These are phyloP conservation scores for Fusarium temperatum DNA, from an alignment of 2,329 filamentous ascomycete genomes.

Conservation along the genomic window DNA sequence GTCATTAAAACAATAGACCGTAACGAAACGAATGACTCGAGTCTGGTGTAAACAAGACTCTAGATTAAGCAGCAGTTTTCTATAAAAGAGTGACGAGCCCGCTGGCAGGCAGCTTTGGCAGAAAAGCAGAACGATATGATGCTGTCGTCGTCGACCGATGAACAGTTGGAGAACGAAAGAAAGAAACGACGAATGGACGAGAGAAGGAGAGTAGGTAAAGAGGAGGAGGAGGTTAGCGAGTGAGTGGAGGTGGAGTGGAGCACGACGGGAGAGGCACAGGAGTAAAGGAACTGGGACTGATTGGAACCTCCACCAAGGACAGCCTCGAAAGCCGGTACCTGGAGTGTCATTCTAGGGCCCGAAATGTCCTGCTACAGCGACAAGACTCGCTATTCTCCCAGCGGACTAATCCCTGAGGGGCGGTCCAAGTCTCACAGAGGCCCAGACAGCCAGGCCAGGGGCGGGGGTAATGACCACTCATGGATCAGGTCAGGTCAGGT, in stretches of 20 bases:
- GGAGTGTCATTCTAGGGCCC: constrained; percentile 1
- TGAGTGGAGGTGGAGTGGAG: constrained; percentile 30
- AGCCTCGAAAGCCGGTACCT: constrained; percentile 13
- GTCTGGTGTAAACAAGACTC: constrained; percentile 33
- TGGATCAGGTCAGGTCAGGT: constrained; percentile 9
- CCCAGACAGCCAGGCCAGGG: not conserved
- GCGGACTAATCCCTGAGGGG: constrained; percentile 10
- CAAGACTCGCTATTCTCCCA: constrained; percentile 2
- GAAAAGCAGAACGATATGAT: constrained; percentile 31
- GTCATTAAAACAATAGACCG: constrained; percentile 35
- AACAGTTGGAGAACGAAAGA: constrained; percentile 44
- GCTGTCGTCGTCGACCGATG: constrained; percentile 48
- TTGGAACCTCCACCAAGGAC: constrained; percentile 17
- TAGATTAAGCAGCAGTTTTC: constrained; percentile 37
- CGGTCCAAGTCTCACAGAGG: constrained; percentile 14
- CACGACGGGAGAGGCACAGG: constrained; percentile 34
- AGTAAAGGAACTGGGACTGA: not conserved
- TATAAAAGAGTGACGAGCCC: constrained; percentile 58
- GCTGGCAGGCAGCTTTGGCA: constrained; percentile 59
- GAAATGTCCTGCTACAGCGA: constrained; percentile 5
- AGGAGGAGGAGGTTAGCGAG: constrained; percentile 31
- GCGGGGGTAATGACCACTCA: constrained; percentile 4
- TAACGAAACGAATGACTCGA: constrained; percentile 37
- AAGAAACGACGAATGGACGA: constrained; percentile 46
- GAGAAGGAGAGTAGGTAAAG: constrained; percentile 42